phyloP scores from a whole-genome alignment of 1,284 basidiomycete species.

The Schizophyllum commune region DNA sequence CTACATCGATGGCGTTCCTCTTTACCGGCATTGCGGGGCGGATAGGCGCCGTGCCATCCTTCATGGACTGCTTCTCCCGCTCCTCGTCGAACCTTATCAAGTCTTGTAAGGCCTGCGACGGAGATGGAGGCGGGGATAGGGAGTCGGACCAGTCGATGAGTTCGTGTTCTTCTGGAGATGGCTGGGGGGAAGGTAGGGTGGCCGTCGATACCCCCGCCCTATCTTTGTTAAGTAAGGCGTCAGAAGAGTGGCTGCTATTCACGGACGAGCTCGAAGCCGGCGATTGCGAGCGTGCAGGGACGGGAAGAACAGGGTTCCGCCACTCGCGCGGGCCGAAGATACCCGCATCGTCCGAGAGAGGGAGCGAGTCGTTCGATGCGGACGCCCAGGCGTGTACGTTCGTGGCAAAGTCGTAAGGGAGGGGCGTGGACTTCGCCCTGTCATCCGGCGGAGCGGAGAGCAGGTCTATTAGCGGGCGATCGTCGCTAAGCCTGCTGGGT shows the following conservation, averaged over 20 bases:
- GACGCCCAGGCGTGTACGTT: neutral
- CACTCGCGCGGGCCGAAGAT: neutral
- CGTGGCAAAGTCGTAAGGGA: neutral
- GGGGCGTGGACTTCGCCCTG: neutral
- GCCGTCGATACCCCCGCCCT: no score
- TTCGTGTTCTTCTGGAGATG: neutral
- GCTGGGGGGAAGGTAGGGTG: neutral
- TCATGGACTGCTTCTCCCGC: neutral
- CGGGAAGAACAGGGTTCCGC: neutral
- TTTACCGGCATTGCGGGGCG: no score
- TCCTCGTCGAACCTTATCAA: neutral
- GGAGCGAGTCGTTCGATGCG: neutral
- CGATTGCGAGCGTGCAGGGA: neutral
- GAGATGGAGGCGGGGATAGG: neutral
- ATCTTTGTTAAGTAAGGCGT: no score
- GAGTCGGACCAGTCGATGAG: neutral
- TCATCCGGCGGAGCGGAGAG: neutral
- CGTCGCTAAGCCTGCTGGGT: neutral
- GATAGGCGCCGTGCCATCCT: neutral
- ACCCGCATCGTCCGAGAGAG: neutral
- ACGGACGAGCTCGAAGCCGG: neutral
- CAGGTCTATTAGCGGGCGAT: neutral
- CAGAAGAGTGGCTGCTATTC: neutral
- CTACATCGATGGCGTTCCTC: no score
- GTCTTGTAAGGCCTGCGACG: neutral